These are phyloP conservation scores for Xanthoparmelia taractica DNA, from an alignment of 495 filamentous ascomycete genomes.

Conservation along the genomic window DNA sequence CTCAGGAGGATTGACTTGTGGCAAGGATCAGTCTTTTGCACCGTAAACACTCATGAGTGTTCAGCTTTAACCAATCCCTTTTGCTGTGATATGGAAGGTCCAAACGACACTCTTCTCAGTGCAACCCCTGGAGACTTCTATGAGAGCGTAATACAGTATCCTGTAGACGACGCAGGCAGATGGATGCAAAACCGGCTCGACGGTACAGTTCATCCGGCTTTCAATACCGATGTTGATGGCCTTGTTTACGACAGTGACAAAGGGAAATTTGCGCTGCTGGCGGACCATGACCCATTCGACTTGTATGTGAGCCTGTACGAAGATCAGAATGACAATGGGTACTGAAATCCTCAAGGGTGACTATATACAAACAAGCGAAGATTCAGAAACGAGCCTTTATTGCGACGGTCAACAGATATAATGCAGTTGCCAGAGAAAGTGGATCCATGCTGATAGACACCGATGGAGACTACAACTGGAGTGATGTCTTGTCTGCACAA, in stretches of 20 bases:
- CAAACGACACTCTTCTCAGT: neutral
- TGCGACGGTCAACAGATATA: neutral
- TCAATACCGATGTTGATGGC: slow-evolving; percentile 1
- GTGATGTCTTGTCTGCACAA: neutral
- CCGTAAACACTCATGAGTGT: neutral
- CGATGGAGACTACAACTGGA: neutral
- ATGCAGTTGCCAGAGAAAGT: neutral
- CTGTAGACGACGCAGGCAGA: neutral
- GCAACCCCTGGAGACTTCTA: neutral
- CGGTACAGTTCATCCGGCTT: neutral
- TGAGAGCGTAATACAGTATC: neutral
- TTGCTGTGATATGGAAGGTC: neutral
- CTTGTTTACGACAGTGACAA: neutral
- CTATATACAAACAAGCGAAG: neutral
- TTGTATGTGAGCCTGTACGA: neutral
- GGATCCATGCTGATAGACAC: neutral
- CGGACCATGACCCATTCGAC: neutral
- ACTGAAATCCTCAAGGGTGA: neutral
- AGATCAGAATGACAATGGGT: neutral
- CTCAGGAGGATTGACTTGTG: neutral
- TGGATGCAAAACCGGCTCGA: slow-evolving; percentile 1
- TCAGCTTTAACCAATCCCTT: neutral
- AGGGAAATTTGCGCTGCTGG: neutral
- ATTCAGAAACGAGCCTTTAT: neutral
- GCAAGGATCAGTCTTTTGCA: neutral